These are phyloP conservation scores for Solanum paucissectum DNA, from an alignment of 257 asterid species.

Conservation along the genomic window DNA sequence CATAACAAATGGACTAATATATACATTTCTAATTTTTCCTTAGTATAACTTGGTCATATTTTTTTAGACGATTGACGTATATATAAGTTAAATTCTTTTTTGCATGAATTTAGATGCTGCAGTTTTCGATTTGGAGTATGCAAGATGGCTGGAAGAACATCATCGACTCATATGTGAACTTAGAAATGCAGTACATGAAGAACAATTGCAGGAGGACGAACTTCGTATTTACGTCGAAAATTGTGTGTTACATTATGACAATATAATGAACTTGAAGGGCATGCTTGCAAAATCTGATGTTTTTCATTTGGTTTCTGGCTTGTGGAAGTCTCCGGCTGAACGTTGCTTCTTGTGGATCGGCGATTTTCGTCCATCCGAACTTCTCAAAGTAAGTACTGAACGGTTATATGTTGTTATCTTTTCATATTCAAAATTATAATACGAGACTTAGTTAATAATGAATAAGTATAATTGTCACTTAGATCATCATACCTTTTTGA, in stretches of 20 bases:
- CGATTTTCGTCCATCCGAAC: constrained; percentile 74
- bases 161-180: constrained; percentile 60
- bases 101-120: constrained; percentile 30
- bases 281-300: constrained; percentile 54
- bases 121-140: constrained; percentile 64
- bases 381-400: constrained; percentile 47
- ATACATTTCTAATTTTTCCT: too few relatives aligned
- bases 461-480: not conserved
- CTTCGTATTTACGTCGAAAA: constrained; percentile 48
- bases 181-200: constrained; percentile 43
- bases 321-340: constrained; percentile 88
- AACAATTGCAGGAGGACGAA: constrained; percentile 55
- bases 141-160: constrained; percentile 82
- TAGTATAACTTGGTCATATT: not conserved
- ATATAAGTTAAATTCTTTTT: not conserved
- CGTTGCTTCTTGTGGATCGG: constrained; percentile 92
- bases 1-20: not conserved
- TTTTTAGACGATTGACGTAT: not conserved
- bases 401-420: too few relatives aligned
- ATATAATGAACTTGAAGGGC: constrained; percentile 43
- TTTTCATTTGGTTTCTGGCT: constrained; percentile 73
- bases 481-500: rapidly evolving
- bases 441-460: not conserved
- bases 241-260: constrained; percentile 54
- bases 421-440: too few relatives aligned